Conservation (phyloP, 345 rosid species). For the Abelmoschus esculentus region DNA sequence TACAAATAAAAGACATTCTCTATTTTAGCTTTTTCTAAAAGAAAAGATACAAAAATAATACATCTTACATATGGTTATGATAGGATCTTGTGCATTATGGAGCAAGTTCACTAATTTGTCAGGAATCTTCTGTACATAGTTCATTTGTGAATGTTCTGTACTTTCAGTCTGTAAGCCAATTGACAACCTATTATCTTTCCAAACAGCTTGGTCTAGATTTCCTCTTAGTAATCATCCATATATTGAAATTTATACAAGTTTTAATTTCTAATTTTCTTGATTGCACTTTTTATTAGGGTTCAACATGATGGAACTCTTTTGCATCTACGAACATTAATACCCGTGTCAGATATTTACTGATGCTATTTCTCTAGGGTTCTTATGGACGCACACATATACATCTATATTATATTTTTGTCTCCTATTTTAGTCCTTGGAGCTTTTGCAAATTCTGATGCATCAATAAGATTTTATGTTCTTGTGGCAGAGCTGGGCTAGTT, state of each 20-base stretch:
- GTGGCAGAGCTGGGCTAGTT: conserved; percentile 77
- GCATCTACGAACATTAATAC: not conserved
- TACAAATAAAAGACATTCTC: too few species aligned
- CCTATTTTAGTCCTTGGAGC: not conserved
- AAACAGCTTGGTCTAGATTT: not conserved
- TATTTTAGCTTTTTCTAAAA: too few species aligned
- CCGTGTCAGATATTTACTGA: not conserved
- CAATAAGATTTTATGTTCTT: conserved; percentile 13
- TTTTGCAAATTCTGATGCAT: not conserved
- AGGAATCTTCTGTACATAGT: too few species aligned
- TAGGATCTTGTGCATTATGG: too few species aligned
- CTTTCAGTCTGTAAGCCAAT: too few species aligned
- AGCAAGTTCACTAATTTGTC: too few species aligned
- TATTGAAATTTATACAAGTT: too few species aligned
- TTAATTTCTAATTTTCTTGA: not conserved
- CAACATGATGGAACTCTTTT: not conserved
- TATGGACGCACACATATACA: not conserved
- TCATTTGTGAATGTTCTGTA: too few species aligned
- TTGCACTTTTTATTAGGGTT: not conserved
- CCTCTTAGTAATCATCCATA: not conserved
- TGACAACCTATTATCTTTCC: too few species aligned
- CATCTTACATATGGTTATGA: too few species aligned
- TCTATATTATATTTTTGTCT: not conserved
- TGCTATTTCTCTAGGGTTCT: not conserved
- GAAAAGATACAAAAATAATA: too few species aligned